Conservation (phyloP, 768 basidiomycete species). For the Leccinum fibrillosum region DNA sequence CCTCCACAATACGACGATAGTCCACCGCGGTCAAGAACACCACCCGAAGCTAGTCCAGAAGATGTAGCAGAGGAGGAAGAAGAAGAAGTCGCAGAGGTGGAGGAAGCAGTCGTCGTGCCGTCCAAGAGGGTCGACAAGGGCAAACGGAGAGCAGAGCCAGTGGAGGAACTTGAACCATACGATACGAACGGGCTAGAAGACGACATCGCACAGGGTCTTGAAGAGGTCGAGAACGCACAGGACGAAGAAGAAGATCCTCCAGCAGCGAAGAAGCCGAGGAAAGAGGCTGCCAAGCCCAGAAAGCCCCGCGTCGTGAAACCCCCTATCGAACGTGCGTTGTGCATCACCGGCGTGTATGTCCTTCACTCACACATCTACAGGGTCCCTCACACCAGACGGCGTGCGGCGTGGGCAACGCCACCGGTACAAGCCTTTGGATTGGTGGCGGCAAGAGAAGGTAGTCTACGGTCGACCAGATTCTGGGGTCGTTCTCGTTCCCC, state of each 20-base stretch:
- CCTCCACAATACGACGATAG: constrained; percentile 20
- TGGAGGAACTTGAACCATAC: constrained; percentile 13
- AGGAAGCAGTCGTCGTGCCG: constrained; percentile 28
- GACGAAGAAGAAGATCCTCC: constrained; percentile 39
- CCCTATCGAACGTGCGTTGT: constrained; percentile 25
- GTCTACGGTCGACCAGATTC: constrained; percentile 69
- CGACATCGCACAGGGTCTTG: constrained; percentile 42
- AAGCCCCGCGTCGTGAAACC: constrained; percentile 21
- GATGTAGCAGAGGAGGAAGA: constrained; percentile 30
- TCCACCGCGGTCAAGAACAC: constrained; percentile 42
- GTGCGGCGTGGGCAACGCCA: constrained; percentile 70
- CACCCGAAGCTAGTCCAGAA: constrained; percentile 47
- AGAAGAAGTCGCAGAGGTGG: constrained; percentile 29
- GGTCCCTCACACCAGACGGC: constrained; percentile 36
- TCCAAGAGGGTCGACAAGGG: constrained; percentile 34
- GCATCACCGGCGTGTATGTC: neutral
- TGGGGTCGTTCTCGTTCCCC: constrained; percentile 52
- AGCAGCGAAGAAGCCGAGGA: constrained; percentile 26
- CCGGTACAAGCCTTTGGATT: constrained; percentile 74
- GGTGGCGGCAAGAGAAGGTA: constrained; percentile 90
- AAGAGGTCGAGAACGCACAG: constrained; percentile 50
- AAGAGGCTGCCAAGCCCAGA: constrained; percentile 27
- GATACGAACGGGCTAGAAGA: constrained; percentile 35
- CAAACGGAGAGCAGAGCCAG: constrained; percentile 37
- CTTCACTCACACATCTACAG: constrained; percentile 17